Evolutionary conservation across 495 filamentous ascomycete genomes (phyloP), one percentile per base, ranked within the genome.

Genomic region (Penicillium chermesinum): DNA sequence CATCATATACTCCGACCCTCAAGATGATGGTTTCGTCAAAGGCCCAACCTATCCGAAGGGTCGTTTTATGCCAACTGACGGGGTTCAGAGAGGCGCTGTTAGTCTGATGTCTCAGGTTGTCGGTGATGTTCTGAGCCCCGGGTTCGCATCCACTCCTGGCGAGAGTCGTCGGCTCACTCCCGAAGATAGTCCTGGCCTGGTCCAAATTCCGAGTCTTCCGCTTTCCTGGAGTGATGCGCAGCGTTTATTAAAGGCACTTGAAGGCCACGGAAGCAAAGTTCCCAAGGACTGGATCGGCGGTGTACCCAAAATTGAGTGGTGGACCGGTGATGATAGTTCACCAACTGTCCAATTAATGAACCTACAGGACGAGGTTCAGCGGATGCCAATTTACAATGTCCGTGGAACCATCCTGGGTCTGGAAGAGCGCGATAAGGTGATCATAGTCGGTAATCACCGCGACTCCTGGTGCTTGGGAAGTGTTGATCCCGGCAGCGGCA

Each of bases 391-490:
- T 34, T 94, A 88, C 73, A 98, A 98, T 59, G 80, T 96, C 0
- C 76, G 93, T 41, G 93, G 87, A 17, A 75, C 79, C 38, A 91
- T 98, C 42, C 55, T 70, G 2, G 93, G 93, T n/a, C 63, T 86
- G 21, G 93, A 97, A 55, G 82, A 90, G 54, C 74, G 71, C 2
- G 81, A 90, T 42, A 95, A 96, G 67, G 85, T 83, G 40, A 84
- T 98, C 59, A 86, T 95, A 44, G 77, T 98, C 46, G 94, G 93
- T 18, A 95, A 90, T 61, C 93, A 96, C 62, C 88, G 93, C 15
- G 93, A 98, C 62, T 83, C 89, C 7, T 96, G 87, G 89, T 86
- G 88, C 44, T 86, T 94, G 58, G 91, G 94, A 48, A 88, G 89
- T 44, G 80, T 80, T 1, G 86, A 90, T 52, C 88, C 94, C 0